Percentiles rank a stretch among this genome's conserved stretches.
Evolutionary conservation across 306 rosid genomes (phyloP).

Genomic region (Leucaena leucocephala): DNA sequence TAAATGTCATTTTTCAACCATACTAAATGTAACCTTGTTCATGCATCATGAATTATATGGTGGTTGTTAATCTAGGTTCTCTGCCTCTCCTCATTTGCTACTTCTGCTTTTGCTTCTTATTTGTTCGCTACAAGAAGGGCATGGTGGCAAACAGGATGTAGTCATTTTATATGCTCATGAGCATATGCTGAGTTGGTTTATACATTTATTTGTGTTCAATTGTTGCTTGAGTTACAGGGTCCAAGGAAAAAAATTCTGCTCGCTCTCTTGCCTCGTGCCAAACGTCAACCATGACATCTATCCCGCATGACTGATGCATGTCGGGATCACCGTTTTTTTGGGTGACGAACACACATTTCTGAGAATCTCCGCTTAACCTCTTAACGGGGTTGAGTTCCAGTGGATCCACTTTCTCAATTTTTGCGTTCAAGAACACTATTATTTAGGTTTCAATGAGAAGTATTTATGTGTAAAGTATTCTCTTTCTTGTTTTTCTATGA

Average conservation of each 20-base stretch:
- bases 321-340: conserved; percentile 34
- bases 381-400: conserved; percentile 33
- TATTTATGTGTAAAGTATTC: conserved; percentile 44
- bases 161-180: neutral
- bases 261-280: conserved; percentile 69
- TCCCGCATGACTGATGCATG: conserved; percentile 30
- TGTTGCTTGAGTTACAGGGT: conserved; percentile 69
- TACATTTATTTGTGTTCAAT: conserved; percentile 29
- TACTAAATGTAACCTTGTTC: conserved; percentile 6
- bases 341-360: conserved; percentile 29
- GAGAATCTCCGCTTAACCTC: conserved; percentile 32
- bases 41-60: conserved; percentile 6
- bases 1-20: conserved; percentile 16
- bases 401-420: conserved; percentile 44
- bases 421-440: conserved; percentile 31
- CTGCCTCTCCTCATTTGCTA: conserved; percentile 17
- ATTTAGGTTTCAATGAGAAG: conserved; percentile 32
- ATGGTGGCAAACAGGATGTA: neutral
- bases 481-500: neutral
- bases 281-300: conserved; percentile 54
- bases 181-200: conserved; percentile 13
- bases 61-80: conserved; percentile 10
- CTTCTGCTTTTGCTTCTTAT: neutral
- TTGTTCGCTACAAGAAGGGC: neutral
- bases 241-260: conserved; percentile 93